A percentile compares a stretch with the other conserved stretches of the same genome.
Conservation (phyloP, 2,329 filamentous ascomycete species). For the Lomentospora prolificans region DNA sequence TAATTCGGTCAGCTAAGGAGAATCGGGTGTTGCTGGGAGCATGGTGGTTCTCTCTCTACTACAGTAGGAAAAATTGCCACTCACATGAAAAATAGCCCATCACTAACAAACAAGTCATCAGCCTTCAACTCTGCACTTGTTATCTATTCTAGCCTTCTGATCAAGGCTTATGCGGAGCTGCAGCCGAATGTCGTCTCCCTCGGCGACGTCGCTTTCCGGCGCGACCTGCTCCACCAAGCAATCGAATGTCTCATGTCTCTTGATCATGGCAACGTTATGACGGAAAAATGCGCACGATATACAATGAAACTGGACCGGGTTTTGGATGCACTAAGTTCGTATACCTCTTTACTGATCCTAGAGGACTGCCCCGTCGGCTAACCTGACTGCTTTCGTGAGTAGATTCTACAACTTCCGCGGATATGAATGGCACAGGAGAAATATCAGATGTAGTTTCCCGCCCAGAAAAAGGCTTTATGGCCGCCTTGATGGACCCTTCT, state of each 20-base stretch:
- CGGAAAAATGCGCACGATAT: constrained; percentile 7
- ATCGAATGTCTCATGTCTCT: constrained; percentile 3
- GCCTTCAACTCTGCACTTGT: constrained; percentile 3
- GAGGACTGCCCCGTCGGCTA: background rate
- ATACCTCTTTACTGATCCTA: background rate
- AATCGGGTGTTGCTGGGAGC: background rate
- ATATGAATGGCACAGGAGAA: background rate
- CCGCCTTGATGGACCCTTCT: background rate
- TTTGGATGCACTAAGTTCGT: background rate
- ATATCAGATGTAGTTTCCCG: background rate
- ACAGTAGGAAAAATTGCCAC: too few relatives aligned
- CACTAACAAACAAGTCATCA: too few relatives aligned
- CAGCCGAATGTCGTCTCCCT: background rate
- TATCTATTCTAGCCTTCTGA: background rate
- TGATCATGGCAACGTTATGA: background rate
- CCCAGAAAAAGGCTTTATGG: background rate
- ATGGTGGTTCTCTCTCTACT: constrained; percentile 6
- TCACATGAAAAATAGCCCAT: too few relatives aligned
- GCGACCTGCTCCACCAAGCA: constrained; percentile 1
- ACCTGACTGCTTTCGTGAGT: background rate
- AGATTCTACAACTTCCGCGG: background rate
- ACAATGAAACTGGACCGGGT: constrained; percentile 7
- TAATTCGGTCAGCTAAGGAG: background rate
- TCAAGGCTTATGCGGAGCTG: background rate
- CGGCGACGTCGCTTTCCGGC: background rate